Conservation (phyloP, 139 green algal genomes). For the Asterochloris sp. region DNA sequence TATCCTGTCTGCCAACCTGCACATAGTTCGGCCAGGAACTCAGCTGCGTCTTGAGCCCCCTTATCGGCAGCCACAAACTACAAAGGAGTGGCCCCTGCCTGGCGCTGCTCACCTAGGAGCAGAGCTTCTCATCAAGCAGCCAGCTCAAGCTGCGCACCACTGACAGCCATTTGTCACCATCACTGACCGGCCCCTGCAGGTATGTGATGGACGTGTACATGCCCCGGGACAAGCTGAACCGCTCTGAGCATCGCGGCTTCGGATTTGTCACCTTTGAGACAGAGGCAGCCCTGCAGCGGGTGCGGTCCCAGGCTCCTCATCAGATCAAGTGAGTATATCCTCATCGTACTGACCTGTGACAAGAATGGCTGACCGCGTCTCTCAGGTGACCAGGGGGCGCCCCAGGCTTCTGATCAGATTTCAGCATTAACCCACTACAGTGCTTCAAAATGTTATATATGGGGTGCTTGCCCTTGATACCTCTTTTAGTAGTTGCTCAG, state of each 20-base stretch:
- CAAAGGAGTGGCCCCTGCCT: too few species aligned
- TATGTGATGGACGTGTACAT: constrained; percentile 93
- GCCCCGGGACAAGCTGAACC: constrained; percentile 56
- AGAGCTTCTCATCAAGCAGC: too few species aligned
- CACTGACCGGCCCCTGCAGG: constrained; percentile 44
- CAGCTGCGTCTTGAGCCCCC: too few species aligned
- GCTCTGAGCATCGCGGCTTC: constrained; percentile 80
- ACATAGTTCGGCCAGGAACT: too few species aligned
- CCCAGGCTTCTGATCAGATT: not conserved
- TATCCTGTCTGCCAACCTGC: too few species aligned
- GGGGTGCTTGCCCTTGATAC: not conserved
- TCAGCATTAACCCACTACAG: not conserved
- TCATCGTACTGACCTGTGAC: not conserved
- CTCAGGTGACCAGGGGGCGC: too few species aligned
- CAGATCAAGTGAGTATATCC: constrained; percentile 29
- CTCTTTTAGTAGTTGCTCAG: not conserved
- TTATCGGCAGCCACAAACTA: too few species aligned
- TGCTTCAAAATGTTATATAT: not conserved
- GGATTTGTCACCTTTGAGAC: constrained; percentile 93
- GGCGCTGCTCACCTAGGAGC: too few species aligned
- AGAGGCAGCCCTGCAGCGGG: constrained; percentile 67
- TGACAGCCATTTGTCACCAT: too few species aligned
- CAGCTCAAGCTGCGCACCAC: too few species aligned
- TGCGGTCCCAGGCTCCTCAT: too few species aligned
- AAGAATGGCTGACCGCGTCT: not conserved